These are phyloP conservation scores for Calonectria leucothoes DNA, from an alignment of 2,329 filamentous ascomycete genomes.

Conservation along the genomic window DNA sequence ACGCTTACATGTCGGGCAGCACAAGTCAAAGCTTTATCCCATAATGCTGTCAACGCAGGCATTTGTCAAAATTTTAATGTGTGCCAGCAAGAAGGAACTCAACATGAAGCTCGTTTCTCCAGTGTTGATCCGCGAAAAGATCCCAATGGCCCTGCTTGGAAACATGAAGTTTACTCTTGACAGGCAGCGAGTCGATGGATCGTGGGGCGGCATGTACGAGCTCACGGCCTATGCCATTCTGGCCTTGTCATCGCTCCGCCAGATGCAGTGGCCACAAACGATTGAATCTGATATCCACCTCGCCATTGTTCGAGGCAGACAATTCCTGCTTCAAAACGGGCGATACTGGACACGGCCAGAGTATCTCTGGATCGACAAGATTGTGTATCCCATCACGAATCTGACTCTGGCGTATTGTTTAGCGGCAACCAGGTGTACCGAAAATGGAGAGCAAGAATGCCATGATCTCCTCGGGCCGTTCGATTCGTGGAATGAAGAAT, in stretches of 20 bases:
- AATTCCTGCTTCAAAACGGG: not conserved
- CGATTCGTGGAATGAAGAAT: not conserved
- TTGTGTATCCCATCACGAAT: not conserved
- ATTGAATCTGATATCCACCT: not conserved
- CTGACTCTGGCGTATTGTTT: not conserved
- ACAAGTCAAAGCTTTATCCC: not conserved
- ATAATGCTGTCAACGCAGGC: not conserved
- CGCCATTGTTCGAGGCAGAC: not conserved
- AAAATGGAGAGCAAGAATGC: not conserved
- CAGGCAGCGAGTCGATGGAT: not conserved
- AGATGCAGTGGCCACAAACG: not conserved
- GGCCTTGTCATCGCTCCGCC: not conserved
- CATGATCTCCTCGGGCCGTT: not conserved
- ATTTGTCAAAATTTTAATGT: not conserved
- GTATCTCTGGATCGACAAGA: not conserved
- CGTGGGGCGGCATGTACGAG: not conserved
- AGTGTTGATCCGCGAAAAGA: not conserved
- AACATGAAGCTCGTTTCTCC: not conserved
- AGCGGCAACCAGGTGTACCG: not conserved
- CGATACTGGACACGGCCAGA: not conserved
- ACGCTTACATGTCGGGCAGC: not conserved
- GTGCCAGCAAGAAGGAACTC: not conserved
- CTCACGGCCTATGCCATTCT: not conserved
- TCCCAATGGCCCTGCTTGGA: not conserved
- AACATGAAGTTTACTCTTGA: not conserved